Conservation (phyloP, 2,329 filamentous ascomycete species). For the Zymoseptoria pseudotritici region DNA sequence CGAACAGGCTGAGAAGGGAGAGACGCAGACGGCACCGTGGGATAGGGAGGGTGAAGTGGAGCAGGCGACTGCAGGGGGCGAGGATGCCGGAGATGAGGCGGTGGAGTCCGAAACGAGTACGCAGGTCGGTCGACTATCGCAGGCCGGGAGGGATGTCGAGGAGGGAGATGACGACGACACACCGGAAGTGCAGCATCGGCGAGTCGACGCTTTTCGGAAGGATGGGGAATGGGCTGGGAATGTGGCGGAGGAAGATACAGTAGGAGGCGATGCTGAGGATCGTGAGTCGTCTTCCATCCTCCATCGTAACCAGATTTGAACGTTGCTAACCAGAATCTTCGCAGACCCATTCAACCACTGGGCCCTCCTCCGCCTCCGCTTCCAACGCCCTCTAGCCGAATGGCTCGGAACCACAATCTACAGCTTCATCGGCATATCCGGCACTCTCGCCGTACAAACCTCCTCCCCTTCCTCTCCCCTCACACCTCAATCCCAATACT, state of each 20-base stretch:
- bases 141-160: conserved; percentile 1
- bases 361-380: conserved; percentile 44
- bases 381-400: conserved; percentile 57
- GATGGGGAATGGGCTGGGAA: conserved; percentile 5
- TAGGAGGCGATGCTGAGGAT: conserved; percentile 4
- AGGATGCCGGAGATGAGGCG: conserved; percentile 3
- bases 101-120: conserved; percentile 1
- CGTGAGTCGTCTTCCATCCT: neutral
- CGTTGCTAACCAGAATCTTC: neutral
- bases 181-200: neutral
- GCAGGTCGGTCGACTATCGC: neutral
- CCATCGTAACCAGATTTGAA: neutral
- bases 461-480: conserved; percentile 24
- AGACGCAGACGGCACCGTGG: conserved; percentile 20
- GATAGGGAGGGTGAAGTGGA: conserved; percentile 3
- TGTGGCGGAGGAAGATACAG: conserved; percentile 7
- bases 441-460: conserved; percentile 33
- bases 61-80: neutral
- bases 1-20: conserved; percentile 15
- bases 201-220: conserved; percentile 3
- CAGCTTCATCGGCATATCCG: conserved; percentile 14
- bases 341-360: conserved; percentile 36
- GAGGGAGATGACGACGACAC: neutral
- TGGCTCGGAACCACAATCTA: conserved; percentile 42
- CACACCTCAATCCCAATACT: conserved; percentile 20